Base-by-base conservation (phyloP, 2,329 filamentous ascomycete species). In the Nigrospora osmanthi region DNA sequence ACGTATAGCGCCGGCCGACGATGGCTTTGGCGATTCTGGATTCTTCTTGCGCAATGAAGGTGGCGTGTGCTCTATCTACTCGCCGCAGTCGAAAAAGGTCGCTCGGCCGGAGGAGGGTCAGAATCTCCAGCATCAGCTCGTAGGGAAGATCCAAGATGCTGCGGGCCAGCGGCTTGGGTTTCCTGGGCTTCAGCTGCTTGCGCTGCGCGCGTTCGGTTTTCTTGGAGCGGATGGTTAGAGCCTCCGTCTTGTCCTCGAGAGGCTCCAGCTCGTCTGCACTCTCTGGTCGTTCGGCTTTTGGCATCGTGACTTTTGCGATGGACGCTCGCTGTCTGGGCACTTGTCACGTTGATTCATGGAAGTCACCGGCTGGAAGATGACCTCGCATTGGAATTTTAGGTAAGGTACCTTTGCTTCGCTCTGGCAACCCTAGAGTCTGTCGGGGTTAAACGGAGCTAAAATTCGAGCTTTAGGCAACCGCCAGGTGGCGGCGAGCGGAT, bases 81-180 rank as follows among this genome's bases (percentile, higher is more conserved):
- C 65, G 63, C 28, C 62, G 58, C 3, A 79, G 59, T 2, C 52
- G 62, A 52, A 76, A 66, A 16, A 80, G 52, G 37, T 80, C 75
- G 58, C 69, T 72, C 0, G 78, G 75, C 0, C 52, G 61, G 10
- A 78, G 60, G 15, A 66, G 54, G n/a, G 58, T 53, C 2, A 80
- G 48, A 14, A 78, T 67, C 34, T 70, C 63, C 28, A 74, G 56
- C 3, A 79, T 47, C 2, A 81, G 59, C 55, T 81, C 78, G 14
- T 70, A 68, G 0, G 78, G 77, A 0, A 81, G 63, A 48, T 71
- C 66, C 17, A 71, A 51, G 11, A 78, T 57, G 30, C 64, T 59
- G 15, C 51, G 58, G 31, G 60, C 54, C 40, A 52, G 49, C 30
- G 57, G 55, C 47, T 62, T 66, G 52, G 62, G 62, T 10, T 49